Evolutionary conservation across 331 rosid species (phyloP).

Genomic region (Arachis monticola): DNA sequence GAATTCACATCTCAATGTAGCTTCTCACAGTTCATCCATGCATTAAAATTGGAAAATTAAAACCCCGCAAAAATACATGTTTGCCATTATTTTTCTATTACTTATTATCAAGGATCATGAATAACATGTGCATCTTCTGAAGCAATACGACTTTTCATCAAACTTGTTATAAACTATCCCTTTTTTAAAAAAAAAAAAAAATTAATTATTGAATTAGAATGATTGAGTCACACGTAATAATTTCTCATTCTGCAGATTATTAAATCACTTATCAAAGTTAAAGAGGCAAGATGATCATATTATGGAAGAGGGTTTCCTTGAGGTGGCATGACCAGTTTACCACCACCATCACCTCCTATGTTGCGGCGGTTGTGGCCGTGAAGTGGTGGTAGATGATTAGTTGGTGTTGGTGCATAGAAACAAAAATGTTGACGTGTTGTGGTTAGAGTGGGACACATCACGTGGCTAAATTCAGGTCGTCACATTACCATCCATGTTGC

Average conservation of each 20-base stretch:
- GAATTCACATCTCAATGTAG: neutral
- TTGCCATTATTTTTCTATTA: too few relatives aligned
- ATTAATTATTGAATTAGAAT: neutral
- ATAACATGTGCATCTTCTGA: neutral
- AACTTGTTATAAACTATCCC: neutral
- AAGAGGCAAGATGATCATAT: neutral
- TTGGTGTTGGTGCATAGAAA: neutral
- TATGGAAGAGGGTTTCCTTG: neutral
- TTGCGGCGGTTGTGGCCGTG: neutral
- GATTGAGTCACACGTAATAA: neutral
- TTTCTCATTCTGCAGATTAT: neutral
- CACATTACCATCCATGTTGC: slow-evolving; percentile 1
- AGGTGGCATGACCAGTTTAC: neutral
- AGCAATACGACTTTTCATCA: neutral
- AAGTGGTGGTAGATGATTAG: neutral
- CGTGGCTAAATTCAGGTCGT: neutral
- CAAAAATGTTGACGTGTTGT: neutral
- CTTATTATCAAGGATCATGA: neutral
- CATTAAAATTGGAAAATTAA: too few relatives aligned
- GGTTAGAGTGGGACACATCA: neutral
- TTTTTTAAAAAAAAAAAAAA: neutral
- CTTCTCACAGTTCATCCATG: too few relatives aligned
- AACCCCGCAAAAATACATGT: neutral
- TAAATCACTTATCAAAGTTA: neutral
- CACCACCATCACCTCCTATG: neutral